A percentile compares a stretch with the other conserved stretches of the same genome.
Evolutionary conservation across 345 rosid genomes (phyloP).

Genomic region (Anacardium occidentale): DNA sequence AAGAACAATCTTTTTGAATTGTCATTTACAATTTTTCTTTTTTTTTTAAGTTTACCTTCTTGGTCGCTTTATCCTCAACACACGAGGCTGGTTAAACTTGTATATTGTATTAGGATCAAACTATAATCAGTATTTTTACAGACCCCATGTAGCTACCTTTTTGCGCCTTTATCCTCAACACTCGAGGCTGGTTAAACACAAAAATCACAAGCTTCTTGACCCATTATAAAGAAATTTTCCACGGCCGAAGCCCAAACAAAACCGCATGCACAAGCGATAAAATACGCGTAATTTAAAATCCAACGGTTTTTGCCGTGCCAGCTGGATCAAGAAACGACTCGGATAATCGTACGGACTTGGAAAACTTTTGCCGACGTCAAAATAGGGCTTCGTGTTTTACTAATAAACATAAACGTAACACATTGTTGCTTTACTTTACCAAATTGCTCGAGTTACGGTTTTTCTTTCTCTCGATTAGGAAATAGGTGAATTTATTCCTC

Average conservation of each 20-base stretch:
- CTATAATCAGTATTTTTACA: no score
- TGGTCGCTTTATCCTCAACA: no score
- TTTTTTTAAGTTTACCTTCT: no score
- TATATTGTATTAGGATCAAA: no score
- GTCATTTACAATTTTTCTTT: not conserved
- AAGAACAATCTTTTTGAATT: not conserved
- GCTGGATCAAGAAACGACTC: not conserved
- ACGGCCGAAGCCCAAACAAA: not conserved
- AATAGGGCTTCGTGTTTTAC: not conserved
- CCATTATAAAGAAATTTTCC: not conserved
- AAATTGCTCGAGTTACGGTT: constrained; percentile 2
- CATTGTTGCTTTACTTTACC: accelerated
- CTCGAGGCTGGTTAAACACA: no score
- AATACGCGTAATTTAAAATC: not conserved
- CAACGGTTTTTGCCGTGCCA: constrained; percentile 5
- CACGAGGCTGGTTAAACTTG: no score
- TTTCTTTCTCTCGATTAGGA: not conserved
- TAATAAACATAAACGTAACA: not conserved
- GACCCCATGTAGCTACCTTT: no score
- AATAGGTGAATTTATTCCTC: not conserved
- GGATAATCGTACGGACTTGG: constrained; percentile 10
- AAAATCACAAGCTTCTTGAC: not conserved
- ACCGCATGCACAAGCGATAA: not conserved
- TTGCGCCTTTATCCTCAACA: no score
- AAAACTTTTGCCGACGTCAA: not conserved